Evolutionary conservation across 2,329 filamentous ascomycete species (phyloP), one percentile per base, ranked within the genome.

Genomic region (Pochonia chlamydosporia): DNA sequence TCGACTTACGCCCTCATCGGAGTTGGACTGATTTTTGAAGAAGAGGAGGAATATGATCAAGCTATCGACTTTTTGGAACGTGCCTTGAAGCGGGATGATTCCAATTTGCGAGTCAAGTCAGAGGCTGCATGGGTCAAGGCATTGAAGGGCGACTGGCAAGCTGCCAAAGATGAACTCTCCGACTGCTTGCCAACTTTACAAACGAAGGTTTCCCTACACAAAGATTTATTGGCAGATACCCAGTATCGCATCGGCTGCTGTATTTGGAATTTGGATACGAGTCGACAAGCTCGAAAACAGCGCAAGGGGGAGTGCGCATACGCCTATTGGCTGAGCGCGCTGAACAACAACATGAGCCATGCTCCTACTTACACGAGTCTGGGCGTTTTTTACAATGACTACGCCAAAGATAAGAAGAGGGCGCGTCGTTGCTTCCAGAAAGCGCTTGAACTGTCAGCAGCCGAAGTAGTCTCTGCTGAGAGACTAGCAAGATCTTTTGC

Each of bases 401-500:
- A 96, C 61, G 86, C 81, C 47, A 89, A 84, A 54, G 93, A 97
- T 64, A 89, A 84, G 65, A 87, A 84, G 59, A 78, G 95, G 60
- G 89, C 92, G 8, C 79, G 88, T n/a, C 84, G 87, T 53, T 97
- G 92, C 62, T 97, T 97, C 59, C 89, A 96, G 58, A 96, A 97
- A 63, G 93, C 93, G 0, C 87, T 99, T 43, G 93, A 99, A 64
- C 71, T 99, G 3, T 99, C 93, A 0, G 72, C 89, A 0, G 84
- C 87, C 0, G 93, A 99, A 62, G 80, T 96, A 1, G 76, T 85
- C 55, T 89, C 93, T 30, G 93, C 93, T 0, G 89, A 97, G 64
- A 81, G 89, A 24, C 77, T 99, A 14, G 91, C 93, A 2, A 80
- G 81, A 49, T 84, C 83, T 0, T 99, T 96, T 63, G 92, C 95